Evolutionary conservation across 1,284 basidiomycete species (phyloP).

Genomic region (Gymnopus androsaceus): DNA sequence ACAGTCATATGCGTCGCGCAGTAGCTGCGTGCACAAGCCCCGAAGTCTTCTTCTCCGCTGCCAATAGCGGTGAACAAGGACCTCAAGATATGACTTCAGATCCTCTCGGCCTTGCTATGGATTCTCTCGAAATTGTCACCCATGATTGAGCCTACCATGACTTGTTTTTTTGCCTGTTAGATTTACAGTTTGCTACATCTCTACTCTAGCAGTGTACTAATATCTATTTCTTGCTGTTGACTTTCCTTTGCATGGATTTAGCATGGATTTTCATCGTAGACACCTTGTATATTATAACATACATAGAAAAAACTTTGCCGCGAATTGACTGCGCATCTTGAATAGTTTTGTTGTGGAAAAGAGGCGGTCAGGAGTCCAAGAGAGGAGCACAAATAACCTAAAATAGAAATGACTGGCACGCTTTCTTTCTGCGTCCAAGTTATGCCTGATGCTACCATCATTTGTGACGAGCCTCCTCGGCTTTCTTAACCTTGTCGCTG

Average conservation of each 20-base stretch:
- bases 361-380: background rate
- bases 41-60: slow-evolving; percentile 79
- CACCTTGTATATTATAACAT: too few species aligned
- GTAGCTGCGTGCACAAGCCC: slow-evolving; percentile 91
- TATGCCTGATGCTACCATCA: slow-evolving; percentile 46
- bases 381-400: background rate
- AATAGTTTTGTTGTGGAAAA: too few species aligned
- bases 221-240: too few species aligned
- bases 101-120: slow-evolving; percentile 73
- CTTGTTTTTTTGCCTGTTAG: too few species aligned
- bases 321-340: too few species aligned
- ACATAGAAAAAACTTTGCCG: too few species aligned
- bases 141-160: slow-evolving; percentile 10
- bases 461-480: slow-evolving; percentile 46
- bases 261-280: too few species aligned
- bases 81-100: slow-evolving; percentile 46
- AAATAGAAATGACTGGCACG: background rate
- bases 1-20: slow-evolving; percentile 91
- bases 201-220: too few species aligned
- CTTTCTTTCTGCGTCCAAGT: background rate
- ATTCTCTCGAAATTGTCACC: slow-evolving; percentile 44
- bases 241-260: too few species aligned
- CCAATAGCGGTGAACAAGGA: slow-evolving; percentile 40
- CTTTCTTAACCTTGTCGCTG: slow-evolving; percentile 36
- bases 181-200: background rate